Base-by-base conservation (phyloP, 2,329 filamentous ascomycete genomes). In the Pseudovirgaria hyperparasitica region DNA sequence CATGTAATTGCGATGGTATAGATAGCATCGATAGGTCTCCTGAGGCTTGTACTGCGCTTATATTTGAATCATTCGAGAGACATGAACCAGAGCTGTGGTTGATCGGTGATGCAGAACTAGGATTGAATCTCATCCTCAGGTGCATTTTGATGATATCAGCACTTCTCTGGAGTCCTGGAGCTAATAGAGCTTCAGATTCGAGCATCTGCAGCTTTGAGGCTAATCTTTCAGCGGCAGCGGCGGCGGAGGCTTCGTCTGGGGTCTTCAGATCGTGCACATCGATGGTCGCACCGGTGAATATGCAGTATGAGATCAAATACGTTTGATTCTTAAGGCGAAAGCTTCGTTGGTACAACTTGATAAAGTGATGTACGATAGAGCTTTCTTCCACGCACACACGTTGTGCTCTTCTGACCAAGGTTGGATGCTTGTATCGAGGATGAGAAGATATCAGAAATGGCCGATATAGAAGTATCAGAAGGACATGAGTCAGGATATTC, bases 281-380 rank as follows among this genome's bases (percentile, higher is more conserved):
- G 21, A 40, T 36, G 6, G 38, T 40, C 10, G 36, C 36, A 9
- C 36, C 36, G 4, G 38, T 40, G 23, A 39, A 40, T 3, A 39
- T 35, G 15, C 38, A 40, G 17, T 40, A 40, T 11, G 31, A 35
- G 8, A 37, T 25, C 9, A 37, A 30, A 21, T 40, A 40, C 10
- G 31, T 39, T 27, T 37, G 33, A 18, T 35, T 28, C 16, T 33
- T 26, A 24, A 35, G 37, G 14, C 32, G 22, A 22, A 39, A 40
- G 5, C 28, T 29, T 16, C 32, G 33, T 5, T 31, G 34, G 18
- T 39, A 40, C 6, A 28, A 23, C 9, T 28, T 27, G 18, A 39
- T 32, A 9, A 39, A 19, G 13, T 40, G 27, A 18, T 40, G 23
- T 30, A 23, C 18, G 38, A 26, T n/a, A n/a, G n/a, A n/a, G n/a